Evolutionary conservation across 2,329 filamentous ascomycete genomes (phyloP).

Genomic region (Ceratocystis albifundus): DNA sequence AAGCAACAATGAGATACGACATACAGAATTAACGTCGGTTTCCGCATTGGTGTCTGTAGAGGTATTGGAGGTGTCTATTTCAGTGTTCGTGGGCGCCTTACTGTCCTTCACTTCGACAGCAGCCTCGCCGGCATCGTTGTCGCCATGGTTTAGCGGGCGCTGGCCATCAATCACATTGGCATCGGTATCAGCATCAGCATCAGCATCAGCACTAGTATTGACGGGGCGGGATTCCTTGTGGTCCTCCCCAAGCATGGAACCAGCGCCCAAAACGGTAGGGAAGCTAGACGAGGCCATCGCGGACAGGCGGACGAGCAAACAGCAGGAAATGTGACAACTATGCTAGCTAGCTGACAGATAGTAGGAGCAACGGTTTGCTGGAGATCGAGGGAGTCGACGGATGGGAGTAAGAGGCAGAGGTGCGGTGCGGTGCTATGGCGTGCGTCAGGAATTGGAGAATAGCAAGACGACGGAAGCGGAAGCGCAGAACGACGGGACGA

Average conservation of each 20-base stretch:
- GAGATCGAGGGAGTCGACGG: too few relatives aligned
- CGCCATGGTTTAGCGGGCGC: conserved; percentile 17
- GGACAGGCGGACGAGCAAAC: neutral
- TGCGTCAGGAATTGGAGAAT: neutral
- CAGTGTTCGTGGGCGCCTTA: conserved; percentile 23
- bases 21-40: conserved; percentile 34
- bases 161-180: neutral
- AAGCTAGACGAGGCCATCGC: neutral
- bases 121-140: conserved; percentile 1
- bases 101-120: conserved; percentile 11
- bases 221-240: neutral
- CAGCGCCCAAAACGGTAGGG: neutral
- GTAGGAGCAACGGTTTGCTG: too few relatives aligned
- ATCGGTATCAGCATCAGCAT: neutral
- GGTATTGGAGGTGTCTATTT: conserved; percentile 16
- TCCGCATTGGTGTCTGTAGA: neutral
- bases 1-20: conserved; percentile 72
- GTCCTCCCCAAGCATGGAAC: neutral
- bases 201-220: neutral
- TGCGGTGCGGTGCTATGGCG: neutral
- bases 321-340: too few relatives aligned
- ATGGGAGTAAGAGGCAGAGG: neutral
- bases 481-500: conserved; percentile 2
- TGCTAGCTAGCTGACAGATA: too few relatives aligned
- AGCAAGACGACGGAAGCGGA: neutral